These are phyloP conservation scores for Gossypium davidsonii DNA, from an alignment of 441 rosid species.

Conservation along the genomic window DNA sequence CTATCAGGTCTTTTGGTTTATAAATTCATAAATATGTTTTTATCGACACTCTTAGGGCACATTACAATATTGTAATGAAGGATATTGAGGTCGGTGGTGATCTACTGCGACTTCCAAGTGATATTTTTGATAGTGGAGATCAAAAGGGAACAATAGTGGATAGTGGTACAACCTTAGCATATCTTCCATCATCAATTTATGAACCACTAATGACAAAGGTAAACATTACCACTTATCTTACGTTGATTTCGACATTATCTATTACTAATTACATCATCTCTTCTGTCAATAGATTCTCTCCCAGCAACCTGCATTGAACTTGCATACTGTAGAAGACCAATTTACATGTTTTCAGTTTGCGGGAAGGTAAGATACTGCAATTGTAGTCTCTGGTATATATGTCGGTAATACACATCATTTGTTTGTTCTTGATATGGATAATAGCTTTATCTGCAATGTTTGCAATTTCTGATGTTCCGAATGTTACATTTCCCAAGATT, in stretches of 20 bases:
- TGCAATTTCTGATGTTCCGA: neutral
- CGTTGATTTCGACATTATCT: conserved; percentile 9
- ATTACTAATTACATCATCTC: conserved; percentile 13
- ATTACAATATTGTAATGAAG: conserved; percentile 73
- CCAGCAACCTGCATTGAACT: conserved; percentile 40
- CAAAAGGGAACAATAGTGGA: conserved; percentile 72
- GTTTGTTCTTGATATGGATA: neutral
- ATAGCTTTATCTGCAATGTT: neutral
- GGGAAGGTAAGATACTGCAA: conserved; percentile 47
- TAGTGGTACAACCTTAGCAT: conserved; percentile 90
- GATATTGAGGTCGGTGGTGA: conserved; percentile 61
- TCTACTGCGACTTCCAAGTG: conserved; percentile 47
- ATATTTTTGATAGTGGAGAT: conserved; percentile 45
- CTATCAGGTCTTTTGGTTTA: neutral
- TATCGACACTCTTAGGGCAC: conserved; percentile 50
- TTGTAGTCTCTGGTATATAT: conserved; percentile 10
- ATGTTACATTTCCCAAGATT: neutral
- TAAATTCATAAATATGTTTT: conserved; percentile 6
- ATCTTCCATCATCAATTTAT: conserved; percentile 58
- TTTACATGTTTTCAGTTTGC: conserved; percentile 58
- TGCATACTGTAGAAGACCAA: conserved; percentile 60
- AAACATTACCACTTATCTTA: neutral
- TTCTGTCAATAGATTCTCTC: conserved; percentile 41
- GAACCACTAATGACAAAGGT: conserved; percentile 47
- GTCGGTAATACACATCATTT: neutral